Evolutionary conservation across 1,284 basidiomycete genomes (phyloP), one percentile per base, ranked within the genome.

Genomic region (Testicularia cyperi): DNA sequence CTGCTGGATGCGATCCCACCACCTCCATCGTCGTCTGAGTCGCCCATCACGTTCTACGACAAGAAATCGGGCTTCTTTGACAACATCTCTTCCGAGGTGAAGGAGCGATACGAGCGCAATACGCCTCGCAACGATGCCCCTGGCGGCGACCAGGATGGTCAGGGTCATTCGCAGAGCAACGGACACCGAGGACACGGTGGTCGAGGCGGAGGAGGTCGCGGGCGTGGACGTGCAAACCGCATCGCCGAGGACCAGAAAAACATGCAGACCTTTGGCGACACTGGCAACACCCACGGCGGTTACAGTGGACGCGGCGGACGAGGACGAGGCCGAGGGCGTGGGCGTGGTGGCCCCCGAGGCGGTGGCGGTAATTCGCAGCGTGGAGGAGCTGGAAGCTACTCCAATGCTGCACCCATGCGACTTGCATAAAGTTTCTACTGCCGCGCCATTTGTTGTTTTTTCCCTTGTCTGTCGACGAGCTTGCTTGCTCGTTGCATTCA

Each of bases 51-150:
- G 32, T 75, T 75, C 36, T 76, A 76, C 47, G 70, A 76, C 37
- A 76, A 74, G 41, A 66, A 58, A 26, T 37, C 49, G 5, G 68
- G 69, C 21, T 76, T 76, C 60, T 76, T 76, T 38, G 74, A 76
- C 45, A 71, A 72, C 31, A 75, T 76, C 30, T 67, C 62, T 28
- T 54, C 44, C 22, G 74, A 76, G 30, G 51, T 76, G 30, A 68
- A 65, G 48, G 74, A 76, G 31, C 49, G 72, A 12, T 56, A 72
- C 32, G 69, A 72, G 19, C 41, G 65, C 4, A 37, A 18, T 10
- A 30, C 28, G 13, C 34, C 18, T n/a, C n/a, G n/a, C n/a, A n/a
- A n/a, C n/a, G n/a, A n/a, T n/a, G n/a, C n/a, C n/a, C n/a, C n/a
- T n/a, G n/a, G n/a, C n/a, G n/a, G n/a, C n/a, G n/a, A n/a, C n/a